A percentile compares a stretch with the other conserved stretches of the same genome.
These are phyloP conservation scores for Aspergillus caelatus DNA, from an alignment of 2,329 filamentous ascomycete species.

Conservation along the genomic window DNA sequence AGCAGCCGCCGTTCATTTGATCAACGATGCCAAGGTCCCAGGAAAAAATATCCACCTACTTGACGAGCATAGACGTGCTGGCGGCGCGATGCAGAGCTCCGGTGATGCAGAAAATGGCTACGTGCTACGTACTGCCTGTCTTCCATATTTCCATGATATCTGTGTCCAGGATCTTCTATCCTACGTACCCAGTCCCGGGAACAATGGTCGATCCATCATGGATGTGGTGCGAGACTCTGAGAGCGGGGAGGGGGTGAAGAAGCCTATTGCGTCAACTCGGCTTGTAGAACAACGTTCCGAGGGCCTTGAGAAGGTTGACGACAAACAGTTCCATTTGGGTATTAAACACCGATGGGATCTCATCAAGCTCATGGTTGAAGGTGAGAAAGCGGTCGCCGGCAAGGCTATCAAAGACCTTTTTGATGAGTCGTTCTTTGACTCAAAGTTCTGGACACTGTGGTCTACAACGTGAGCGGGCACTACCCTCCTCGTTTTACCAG, in stretches of 20 bases:
- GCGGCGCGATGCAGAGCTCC: slow-evolving; percentile 36
- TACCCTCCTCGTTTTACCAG: slow-evolving; percentile 4
- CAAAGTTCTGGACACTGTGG: slow-evolving; percentile 29
- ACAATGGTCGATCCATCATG: slow-evolving; percentile 10
- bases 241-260: neutral
- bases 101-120: slow-evolving; percentile 36
- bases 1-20: slow-evolving; percentile 40
- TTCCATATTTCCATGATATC: slow-evolving; percentile 38
- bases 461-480: slow-evolving; percentile 21
- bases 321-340: slow-evolving; percentile 13
- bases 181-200: slow-evolving; percentile 26
- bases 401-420: slow-evolving; percentile 34
- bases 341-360: slow-evolving; percentile 19
- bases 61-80: slow-evolving; percentile 32
- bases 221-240: slow-evolving; percentile 5
- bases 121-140: slow-evolving; percentile 36
- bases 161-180: slow-evolving; percentile 39
- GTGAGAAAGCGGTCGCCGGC: slow-evolving; percentile 26
- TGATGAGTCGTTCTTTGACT: slow-evolving; percentile 21
- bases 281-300: neutral
- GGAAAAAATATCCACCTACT: slow-evolving; percentile 38
- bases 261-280: neutral
- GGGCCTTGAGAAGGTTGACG: slow-evolving; percentile 10
- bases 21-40: slow-evolving; percentile 38
- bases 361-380: slow-evolving; percentile 20